Evolutionary conservation across 2,329 filamentous ascomycete genomes (phyloP), one percentile per base, ranked within the genome.

Genomic region (Meredithiella fracta): DNA sequence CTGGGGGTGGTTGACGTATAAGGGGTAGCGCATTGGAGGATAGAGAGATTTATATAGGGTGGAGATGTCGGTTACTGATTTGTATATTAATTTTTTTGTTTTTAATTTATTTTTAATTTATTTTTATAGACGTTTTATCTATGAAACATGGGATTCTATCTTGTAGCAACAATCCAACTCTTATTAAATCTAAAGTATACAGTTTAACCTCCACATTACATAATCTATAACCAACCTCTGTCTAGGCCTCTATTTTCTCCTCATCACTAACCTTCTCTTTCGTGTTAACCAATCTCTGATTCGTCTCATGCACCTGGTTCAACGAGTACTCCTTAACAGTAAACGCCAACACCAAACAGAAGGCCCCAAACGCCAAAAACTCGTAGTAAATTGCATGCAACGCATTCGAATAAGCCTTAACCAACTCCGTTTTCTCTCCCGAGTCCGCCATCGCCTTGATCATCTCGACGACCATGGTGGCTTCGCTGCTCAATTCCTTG

Each of bases 1-100:
- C 65, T 92, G 85, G 73, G 72, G 72, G 29, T 86, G 80, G 69
- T 68, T 91, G 62, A 72, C 82, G 57, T 79, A 76, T 69, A 74
- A 73, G 63, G 82, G 82, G 60, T 86, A 64, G 50, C 42, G 23
- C 9, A 9, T 22, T 11, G 31, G 49, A 15, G 20, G 49, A 34
- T 3, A 4, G 17, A 3, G 25, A 47, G 3, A 38, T 34, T 20
- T 25, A 38, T 23, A 37, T 50, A 56, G 34, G 14, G n/a, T 5
- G 23, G 40, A 9, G 23, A 23, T 14, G 29, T 17, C 14, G 14
- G 29, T 26, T 23, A 20, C n/a, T 49, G 23, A 20, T 49, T 49
- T 49, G 44, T 49, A 49, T 25, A 49, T 49, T 49, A 51, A 5
- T 11, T n/a, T n/a, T n/a, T n/a, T n/a, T n/a, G n/a, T 51, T 11